Base-by-base conservation (phyloP, 768 basidiomycete genomes). In the Sutorius australiensis region DNA sequence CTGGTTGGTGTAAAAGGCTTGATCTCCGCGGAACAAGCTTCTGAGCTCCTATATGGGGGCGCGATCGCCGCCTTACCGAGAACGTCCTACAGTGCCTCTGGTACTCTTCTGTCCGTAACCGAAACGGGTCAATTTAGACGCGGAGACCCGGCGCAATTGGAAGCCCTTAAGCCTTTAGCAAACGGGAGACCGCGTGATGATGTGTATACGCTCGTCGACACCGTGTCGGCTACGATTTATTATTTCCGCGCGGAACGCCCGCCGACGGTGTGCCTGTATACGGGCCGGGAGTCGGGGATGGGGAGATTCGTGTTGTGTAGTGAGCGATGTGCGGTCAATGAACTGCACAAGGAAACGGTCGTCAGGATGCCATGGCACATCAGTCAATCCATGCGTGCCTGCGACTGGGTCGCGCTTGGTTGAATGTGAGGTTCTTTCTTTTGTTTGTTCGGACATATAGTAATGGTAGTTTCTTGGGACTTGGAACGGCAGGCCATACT, bases 171-270 rank as follows among this genome's bases (percentile, higher is more conserved):
- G 24, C 24, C 24, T 24, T 24, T 4, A 24, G 24, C 24, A 24
- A 24, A 24, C 24, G 24, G 24, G 24, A 24, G 24, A 24, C 24
- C 24, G 4, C 48, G 46, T n/a, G 45, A 50, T 24, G 8, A 61
- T 19, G 17, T 65, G 27, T 65, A 66, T 24, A 55, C 67, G 2
- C 61, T 68, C 42, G 3, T 64, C 8, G 64, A 66, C 44, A 68
- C 64, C 1, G 0, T 50, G 2, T 68, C 64, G 3, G 46, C 54
- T 5, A 60, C 55, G 4, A n/a, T 65, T 8, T 68, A 65, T 36
- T 66, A 61, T 45, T 66, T 68, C 58, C 55, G 53, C 8, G 61
- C 63, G 6, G 42, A 39, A 1, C 52, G 39, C 30, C 60, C 63
- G 0, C 64, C 66, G 19, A 65, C 61, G 2, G 64, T 65, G 3